Evolutionary conservation across 164 flowering plant genomes (phyloP), one percentile per base, ranked within the genome.

Genomic region (Liriodendron chinense): DNA sequence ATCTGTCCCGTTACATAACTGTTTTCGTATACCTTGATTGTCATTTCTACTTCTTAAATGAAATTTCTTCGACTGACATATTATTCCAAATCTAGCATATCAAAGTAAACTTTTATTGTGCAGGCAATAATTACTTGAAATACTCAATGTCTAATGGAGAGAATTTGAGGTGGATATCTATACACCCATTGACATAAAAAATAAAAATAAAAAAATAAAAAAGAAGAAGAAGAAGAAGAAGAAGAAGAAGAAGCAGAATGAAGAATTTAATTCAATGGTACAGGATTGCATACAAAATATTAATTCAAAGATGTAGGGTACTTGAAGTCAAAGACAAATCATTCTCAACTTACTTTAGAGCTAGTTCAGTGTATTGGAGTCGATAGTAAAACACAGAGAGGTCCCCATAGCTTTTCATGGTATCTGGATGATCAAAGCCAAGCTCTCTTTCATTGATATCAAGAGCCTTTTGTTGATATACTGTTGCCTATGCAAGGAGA

Each of bases 341-440:
- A 26, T 74, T 24, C 59, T 26, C 53, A 70, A 78, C 92, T 88
- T 84, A 94, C 98, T 91, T 94, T 80, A 94, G 74, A 76, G 98
- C 95, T 85, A 94, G 74, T 80, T 94, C 97, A 78, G 89, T 87
- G 81, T 94, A 91, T 72, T 94, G 97, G 69, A 94, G 94, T 20
- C 97, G 95, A 77, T 94, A 94, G 80, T 92, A 94, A 53, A 94
- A 94, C n/a, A 94, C 98, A 9, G 98, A 92, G 79, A 94, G 97
- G 82, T 94, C 98, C 68, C 98, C 98, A 74, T 94, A 94, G 86
- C 98, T 91, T 84, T 94, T 94, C 94, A 92, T 91, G 49, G 98
- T 94, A 76, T 94, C 98, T 5, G 98, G 98, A 78, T 94, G 98
- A 80, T 94, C 98, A 63, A 92, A 91, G 65, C 98, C 98, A 77